Percentiles rank a stretch among this genome's conserved stretches.
phyloP scores from a whole-genome alignment of 257 asterid species.

The Echites panduratus region DNA sequence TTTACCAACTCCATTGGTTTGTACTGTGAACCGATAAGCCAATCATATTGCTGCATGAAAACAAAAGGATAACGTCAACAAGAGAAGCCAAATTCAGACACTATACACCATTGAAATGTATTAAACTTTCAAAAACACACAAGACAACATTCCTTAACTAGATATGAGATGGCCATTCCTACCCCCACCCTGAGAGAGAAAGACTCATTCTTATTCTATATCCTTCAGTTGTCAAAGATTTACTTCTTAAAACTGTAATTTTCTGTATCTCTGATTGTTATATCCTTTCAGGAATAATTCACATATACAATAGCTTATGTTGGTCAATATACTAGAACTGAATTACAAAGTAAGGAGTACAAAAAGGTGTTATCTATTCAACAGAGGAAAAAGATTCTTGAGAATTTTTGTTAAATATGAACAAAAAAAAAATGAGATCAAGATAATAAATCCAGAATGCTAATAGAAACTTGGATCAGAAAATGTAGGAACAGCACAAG shows the following conservation, averaged over 20 bases:
- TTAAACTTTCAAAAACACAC: background rate
- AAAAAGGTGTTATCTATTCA: background rate
- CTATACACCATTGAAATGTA: background rate
- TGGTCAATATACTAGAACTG: background rate
- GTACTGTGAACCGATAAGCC: constrained; percentile 95
- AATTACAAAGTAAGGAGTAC: background rate
- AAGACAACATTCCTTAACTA: background rate
- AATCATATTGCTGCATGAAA: constrained; percentile 81
- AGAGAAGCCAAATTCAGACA: background rate
- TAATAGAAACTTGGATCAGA: background rate
- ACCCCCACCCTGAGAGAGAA: background rate
- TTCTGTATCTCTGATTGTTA: no score
- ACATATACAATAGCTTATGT: background rate
- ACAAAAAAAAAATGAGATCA: background rate
- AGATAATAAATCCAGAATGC: background rate
- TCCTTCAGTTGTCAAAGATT: no score
- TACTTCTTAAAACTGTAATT: no score
- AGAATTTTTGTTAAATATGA: background rate
- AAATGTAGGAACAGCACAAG: background rate
- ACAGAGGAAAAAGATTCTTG: background rate
- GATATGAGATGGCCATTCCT: background rate
- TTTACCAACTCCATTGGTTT: constrained; percentile 85
- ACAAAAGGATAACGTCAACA: constrained; percentile 10
- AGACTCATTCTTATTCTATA: background rate
- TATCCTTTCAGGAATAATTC: background rate